Evolutionary conservation across 2,329 filamentous ascomycete genomes (phyloP).

Genomic region (Lecanicillium sp.): DNA sequence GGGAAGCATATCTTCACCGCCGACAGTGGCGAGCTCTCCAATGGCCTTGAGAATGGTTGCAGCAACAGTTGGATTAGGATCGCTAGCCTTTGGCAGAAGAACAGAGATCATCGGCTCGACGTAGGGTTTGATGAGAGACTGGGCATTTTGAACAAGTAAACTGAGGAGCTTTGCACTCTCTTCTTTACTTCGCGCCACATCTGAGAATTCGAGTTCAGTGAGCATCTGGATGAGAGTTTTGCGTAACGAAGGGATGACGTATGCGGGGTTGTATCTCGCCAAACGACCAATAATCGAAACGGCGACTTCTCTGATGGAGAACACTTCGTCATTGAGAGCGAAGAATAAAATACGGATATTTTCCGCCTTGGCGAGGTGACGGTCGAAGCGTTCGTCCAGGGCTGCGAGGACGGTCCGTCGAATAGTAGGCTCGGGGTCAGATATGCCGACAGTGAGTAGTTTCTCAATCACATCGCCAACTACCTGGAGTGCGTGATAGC

Average conservation of each 20-base stretch:
- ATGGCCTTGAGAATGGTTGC: constrained; percentile 94
- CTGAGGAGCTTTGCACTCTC: constrained; percentile 92
- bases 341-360: constrained; percentile 95
- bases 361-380: constrained; percentile 93
- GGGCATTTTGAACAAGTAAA: constrained; percentile 86
- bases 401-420: constrained; percentile 82
- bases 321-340: constrained; percentile 90
- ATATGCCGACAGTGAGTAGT: constrained; percentile 87
- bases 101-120: constrained; percentile 95
- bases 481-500: constrained; percentile 92
- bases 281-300: constrained; percentile 95
- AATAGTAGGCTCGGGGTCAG: constrained; percentile 84
- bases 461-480: constrained; percentile 98
- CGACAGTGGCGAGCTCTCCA: constrained; percentile 88
- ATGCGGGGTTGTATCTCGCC: constrained; percentile 87
- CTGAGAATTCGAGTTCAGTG: constrained; percentile 93
- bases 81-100: constrained; percentile 85
- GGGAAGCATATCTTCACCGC: constrained; percentile 85
- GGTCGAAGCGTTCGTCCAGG: constrained; percentile 88
- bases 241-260: constrained; percentile 90
- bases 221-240: constrained; percentile 95
- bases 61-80: constrained; percentile 79
- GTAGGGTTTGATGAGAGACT: constrained; percentile 89
- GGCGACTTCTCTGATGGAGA: constrained; percentile 85
- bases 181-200: constrained; percentile 89